A percentile compares a stretch with the other conserved stretches of the same genome.
Conservation (phyloP, 768 basidiomycete genomes). For the Megacollybia marginata region DNA sequence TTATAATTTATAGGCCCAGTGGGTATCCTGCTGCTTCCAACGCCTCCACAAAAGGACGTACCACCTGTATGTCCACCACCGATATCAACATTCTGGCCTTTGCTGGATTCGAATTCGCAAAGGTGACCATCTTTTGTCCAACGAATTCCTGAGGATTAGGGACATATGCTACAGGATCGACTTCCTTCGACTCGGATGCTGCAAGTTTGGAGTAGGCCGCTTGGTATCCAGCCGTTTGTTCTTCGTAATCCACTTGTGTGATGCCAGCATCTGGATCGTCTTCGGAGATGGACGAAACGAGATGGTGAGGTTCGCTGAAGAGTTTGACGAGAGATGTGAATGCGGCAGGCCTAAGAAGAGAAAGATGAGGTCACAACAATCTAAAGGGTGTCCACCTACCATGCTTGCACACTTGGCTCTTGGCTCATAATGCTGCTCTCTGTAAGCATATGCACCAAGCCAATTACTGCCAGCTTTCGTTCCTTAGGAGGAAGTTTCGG, state of each 20-base stretch:
- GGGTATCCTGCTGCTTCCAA: slow-evolving; percentile 5
- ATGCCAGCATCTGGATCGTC: slow-evolving; percentile 51
- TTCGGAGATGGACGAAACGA: slow-evolving; percentile 32
- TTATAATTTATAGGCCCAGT: background rate
- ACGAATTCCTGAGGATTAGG: slow-evolving; percentile 48
- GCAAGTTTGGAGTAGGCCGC: slow-evolving; percentile 90
- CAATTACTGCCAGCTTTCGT: slow-evolving; percentile 78
- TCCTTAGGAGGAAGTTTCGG: slow-evolving; percentile 78
- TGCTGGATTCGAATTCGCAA: slow-evolving; percentile 28
- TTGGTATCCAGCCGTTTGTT: slow-evolving; percentile 87
- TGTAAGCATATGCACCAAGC: slow-evolving; percentile 72
- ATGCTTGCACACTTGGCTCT: slow-evolving; percentile 52
- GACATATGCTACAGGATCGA: slow-evolving; percentile 59
- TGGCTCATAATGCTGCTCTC: slow-evolving; percentile 64
- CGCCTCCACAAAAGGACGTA: slow-evolving; percentile 16
- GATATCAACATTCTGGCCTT: slow-evolving; percentile 29
- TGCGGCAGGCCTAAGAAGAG: slow-evolving; percentile 49
- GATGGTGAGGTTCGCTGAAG: slow-evolving; percentile 70
- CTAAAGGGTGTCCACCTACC: slow-evolving; percentile 35
- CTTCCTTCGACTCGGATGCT: slow-evolving; percentile 54
- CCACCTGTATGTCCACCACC: slow-evolving; percentile 19
- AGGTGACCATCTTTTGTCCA: slow-evolving; percentile 34
- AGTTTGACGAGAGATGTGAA: slow-evolving; percentile 71
- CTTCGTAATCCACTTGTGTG: slow-evolving; percentile 84
- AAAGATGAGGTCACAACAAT: background rate